phyloP scores from a whole-genome alignment of 2,329 filamentous ascomycete species.

The Lecanicillium sp. region DNA sequence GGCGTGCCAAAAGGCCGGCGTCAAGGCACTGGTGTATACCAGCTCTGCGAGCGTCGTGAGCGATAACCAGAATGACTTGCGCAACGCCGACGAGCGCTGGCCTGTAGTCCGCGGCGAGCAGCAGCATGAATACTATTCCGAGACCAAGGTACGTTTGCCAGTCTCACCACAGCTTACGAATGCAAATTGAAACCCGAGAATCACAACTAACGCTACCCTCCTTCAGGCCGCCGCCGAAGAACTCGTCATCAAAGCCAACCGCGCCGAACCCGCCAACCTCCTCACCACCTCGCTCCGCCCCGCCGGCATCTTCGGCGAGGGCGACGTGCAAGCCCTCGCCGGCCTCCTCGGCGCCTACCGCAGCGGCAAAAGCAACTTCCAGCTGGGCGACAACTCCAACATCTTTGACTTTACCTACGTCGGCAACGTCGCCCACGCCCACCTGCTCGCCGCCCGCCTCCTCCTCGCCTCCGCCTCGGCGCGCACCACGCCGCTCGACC shows the following conservation, averaged over 20 bases:
- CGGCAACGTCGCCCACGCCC: slow-evolving; percentile 62
- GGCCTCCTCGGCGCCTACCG: slow-evolving; percentile 65
- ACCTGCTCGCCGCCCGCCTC: slow-evolving; percentile 70
- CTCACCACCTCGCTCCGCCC: slow-evolving; percentile 77
- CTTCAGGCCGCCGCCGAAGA: slow-evolving; percentile 66
- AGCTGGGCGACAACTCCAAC: slow-evolving; percentile 65
- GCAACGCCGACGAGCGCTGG: slow-evolving; percentile 79
- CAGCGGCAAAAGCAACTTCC: slow-evolving; percentile 62
- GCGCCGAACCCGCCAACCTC: slow-evolving; percentile 47
- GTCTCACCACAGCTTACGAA: too few species aligned
- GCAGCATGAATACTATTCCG: slow-evolving; percentile 77
- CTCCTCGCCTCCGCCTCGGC: slow-evolving; percentile 53
- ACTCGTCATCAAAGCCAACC: slow-evolving; percentile 70
- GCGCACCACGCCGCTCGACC: slow-evolving; percentile 54
- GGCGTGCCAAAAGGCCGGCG: slow-evolving; percentile 60
- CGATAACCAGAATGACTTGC: slow-evolving; percentile 70
- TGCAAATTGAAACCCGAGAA: too few species aligned
- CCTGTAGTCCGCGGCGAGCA: slow-evolving; percentile 63
- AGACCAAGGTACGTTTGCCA: slow-evolving; percentile 63
- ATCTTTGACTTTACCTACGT: slow-evolving; percentile 59
- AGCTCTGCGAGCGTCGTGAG: slow-evolving; percentile 81
- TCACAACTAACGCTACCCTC: background rate
- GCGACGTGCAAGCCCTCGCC: slow-evolving; percentile 69
- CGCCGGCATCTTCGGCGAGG: slow-evolving; percentile 84
- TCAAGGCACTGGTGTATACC: slow-evolving; percentile 82